Evolutionary conservation across 495 filamentous ascomycete genomes (phyloP).

Genomic region (Aspergillus mulundensis): DNA sequence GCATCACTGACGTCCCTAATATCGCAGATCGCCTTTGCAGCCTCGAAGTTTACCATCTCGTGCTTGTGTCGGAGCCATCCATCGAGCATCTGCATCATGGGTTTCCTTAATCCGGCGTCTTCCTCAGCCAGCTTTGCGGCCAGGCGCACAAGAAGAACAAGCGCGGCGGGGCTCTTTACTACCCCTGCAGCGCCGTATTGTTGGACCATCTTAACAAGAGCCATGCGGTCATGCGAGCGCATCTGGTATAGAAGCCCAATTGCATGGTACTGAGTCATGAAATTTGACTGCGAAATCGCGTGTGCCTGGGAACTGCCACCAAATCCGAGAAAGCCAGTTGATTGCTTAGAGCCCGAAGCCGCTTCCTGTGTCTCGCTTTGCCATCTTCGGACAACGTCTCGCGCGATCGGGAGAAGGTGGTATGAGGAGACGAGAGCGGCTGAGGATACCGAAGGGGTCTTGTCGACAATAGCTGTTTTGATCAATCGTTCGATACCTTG

Average conservation of each 20-base stretch:
- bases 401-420: conserved; percentile 92
- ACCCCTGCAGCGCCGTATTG: conserved; percentile 89
- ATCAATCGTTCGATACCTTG: conserved; percentile 97
- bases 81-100: conserved; percentile 92
- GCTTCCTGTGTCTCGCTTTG: conserved; percentile 98
- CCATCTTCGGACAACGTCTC: conserved; percentile 95
- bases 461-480: conserved; percentile 99
- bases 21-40: conserved; percentile 94
- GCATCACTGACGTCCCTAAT: conserved; percentile 89
- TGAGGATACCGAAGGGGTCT: conserved; percentile 95
- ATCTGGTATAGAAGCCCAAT: conserved; percentile 98
- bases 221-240: conserved; percentile 96
- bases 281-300: conserved; percentile 67
- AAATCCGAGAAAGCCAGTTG: conserved; percentile 86
- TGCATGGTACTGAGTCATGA: conserved; percentile 97
- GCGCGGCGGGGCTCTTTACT: conserved; percentile 90
- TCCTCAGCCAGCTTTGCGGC: conserved; percentile 95
- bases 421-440: conserved; percentile 97
- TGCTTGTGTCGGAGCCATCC: conserved; percentile 98
- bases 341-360: conserved; percentile 82
- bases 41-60: conserved; percentile 99
- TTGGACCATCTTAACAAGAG: conserved; percentile 99
- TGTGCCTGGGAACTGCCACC: conserved; percentile 64
- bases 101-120: conserved; percentile 79
- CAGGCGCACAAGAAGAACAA: conserved; percentile 85